A percentile compares a stretch with the other conserved stretches of the same genome.
Conservation (phyloP, 176 grass and related monocot genomes). For the Pontederia crassipes region DNA sequence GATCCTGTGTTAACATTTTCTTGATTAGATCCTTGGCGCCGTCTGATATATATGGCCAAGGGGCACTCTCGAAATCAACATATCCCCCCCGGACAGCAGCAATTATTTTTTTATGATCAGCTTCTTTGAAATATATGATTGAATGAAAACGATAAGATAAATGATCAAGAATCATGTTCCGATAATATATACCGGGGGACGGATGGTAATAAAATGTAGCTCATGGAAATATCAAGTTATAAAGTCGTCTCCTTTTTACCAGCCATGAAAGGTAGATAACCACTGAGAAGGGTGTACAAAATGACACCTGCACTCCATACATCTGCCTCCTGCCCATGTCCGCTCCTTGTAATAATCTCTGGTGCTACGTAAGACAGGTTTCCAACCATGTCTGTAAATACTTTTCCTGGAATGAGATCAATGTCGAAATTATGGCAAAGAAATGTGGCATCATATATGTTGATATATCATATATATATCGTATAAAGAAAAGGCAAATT, state of each 20-base stretch:
- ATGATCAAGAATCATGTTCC: not conserved
- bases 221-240: not conserved
- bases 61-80: conserved; percentile 84
- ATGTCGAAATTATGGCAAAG: too few relatives aligned
- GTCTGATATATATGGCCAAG: conserved; percentile 85
- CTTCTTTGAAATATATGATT: conserved; percentile 40
- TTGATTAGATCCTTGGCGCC: conserved; percentile 85
- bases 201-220: too few relatives aligned
- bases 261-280: conserved; percentile 5
- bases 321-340: conserved; percentile 6
- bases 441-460: too few relatives aligned
- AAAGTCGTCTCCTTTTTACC: conserved; percentile 4
- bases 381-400: conserved; percentile 13
- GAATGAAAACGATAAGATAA: conserved; percentile 16
- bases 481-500: too few relatives aligned
- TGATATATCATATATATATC: too few relatives aligned
- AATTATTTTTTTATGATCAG: conserved; percentile 91
- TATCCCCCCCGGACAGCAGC: conserved; percentile 61
- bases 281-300: conserved; percentile 11
- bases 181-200: not conserved
- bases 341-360: conserved; percentile 1
- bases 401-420: conserved; percentile 6
- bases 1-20: conserved; percentile 86
- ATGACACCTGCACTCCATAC: conserved; percentile 18
- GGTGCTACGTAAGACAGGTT: conserved; percentile 10